phyloP scores from a whole-genome alignment of 495 filamentous ascomycete genomes.

The Daldinia caldariorum region DNA sequence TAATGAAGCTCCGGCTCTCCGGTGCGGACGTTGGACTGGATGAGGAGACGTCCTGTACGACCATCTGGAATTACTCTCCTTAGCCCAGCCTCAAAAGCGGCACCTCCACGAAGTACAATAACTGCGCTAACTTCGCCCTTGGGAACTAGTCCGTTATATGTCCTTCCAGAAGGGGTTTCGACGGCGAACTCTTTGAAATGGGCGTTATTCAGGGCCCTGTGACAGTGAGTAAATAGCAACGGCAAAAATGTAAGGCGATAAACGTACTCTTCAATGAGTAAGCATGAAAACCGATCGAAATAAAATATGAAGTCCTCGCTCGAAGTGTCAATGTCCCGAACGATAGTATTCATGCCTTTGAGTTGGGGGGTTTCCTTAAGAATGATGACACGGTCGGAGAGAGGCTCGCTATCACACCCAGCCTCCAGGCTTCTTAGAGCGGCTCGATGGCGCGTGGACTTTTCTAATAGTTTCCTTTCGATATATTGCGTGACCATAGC shows the following conservation, averaged over 20 bases:
- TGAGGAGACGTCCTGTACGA: constrained; percentile 85
- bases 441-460: constrained; percentile 82
- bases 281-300: constrained; percentile 83
- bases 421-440: constrained; percentile 77
- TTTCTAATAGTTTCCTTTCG: constrained; percentile 80
- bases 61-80: constrained; percentile 92
- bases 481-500: constrained; percentile 94
- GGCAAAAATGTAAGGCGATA: not conserved
- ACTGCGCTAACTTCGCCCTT: constrained; percentile 84
- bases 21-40: constrained; percentile 85
- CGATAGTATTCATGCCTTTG: constrained; percentile 86
- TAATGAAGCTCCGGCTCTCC: constrained; percentile 94
- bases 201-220: constrained; percentile 76
- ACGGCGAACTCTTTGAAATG: constrained; percentile 69
- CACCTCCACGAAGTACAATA: constrained; percentile 85
- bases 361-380: constrained; percentile 81
- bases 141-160: constrained; percentile 73
- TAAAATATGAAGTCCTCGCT: constrained; percentile 97
- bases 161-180: constrained; percentile 71
- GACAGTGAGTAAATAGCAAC: constrained; percentile 27
- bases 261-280: constrained; percentile 83
- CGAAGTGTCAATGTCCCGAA: constrained; percentile 80
- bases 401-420: constrained; percentile 71
- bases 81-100: constrained; percentile 85
- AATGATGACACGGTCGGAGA: constrained; percentile 76